Conservation (phyloP, 495 filamentous ascomycete species). For the Cercophora newfieldiana region DNA sequence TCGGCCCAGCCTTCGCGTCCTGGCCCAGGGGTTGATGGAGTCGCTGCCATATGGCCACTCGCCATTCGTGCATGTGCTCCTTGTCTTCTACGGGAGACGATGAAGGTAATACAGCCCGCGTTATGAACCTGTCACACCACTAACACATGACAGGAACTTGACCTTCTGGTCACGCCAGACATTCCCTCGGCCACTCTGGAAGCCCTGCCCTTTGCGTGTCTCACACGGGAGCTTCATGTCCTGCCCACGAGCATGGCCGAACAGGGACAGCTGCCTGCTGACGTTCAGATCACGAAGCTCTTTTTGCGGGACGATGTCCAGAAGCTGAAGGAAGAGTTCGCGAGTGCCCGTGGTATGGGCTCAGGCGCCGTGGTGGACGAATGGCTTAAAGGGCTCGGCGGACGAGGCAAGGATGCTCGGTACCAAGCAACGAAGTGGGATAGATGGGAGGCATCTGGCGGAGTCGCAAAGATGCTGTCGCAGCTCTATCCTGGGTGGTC, state of each 20-base stretch:
- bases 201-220: conserved; percentile 64
- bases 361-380: conserved; percentile 63
- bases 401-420: conserved; percentile 55
- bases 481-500: conserved; percentile 30
- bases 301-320: conserved; percentile 61
- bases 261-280: conserved; percentile 43
- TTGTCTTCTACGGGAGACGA: conserved; percentile 57
- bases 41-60: conserved; percentile 65
- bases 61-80: conserved; percentile 58
- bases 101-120: conserved; percentile 66
- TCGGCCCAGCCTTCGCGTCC: conserved; percentile 45
- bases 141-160: conserved; percentile 57
- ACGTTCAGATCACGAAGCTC: conserved; percentile 57
- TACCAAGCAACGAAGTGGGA: conserved; percentile 67
- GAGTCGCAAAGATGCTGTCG: conserved; percentile 40
- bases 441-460: conserved; percentile 61
- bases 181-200: conserved; percentile 57
- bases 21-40: conserved; percentile 53
- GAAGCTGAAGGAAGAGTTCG: conserved; percentile 55
- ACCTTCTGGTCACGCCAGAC: conserved; percentile 59
- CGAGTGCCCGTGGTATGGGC: conserved; percentile 59
- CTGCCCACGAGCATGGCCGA: conserved; percentile 55
- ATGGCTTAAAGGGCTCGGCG: conserved; percentile 71
- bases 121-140: conserved; percentile 1
- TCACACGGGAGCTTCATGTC: conserved; percentile 58